phyloP scores from a whole-genome alignment of 2,329 filamentous ascomycete species.

The Didymella lethalis region DNA sequence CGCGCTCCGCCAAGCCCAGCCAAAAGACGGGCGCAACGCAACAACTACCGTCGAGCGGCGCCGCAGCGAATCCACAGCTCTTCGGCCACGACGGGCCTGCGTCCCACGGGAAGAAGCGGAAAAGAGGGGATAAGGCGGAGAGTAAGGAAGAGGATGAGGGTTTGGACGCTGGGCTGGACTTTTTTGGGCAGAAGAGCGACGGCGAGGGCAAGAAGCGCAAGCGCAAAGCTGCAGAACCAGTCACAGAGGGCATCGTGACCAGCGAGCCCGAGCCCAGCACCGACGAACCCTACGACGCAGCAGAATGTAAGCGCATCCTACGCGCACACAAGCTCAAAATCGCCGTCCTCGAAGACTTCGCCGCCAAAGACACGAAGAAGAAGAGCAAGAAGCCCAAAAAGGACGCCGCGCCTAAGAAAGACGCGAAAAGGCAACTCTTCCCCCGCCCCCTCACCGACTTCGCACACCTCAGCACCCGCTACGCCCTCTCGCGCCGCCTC shows the following conservation, averaged over 20 bases:
- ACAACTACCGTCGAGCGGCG: conserved; percentile 70
- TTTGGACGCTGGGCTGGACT: conserved; percentile 53
- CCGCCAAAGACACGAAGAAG: conserved; percentile 57
- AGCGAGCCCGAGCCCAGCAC: conserved; percentile 50
- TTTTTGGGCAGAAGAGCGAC: conserved; percentile 47
- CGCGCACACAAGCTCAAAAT: conserved; percentile 86
- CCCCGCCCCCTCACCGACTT: conserved; percentile 84
- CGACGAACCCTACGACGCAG: conserved; percentile 63
- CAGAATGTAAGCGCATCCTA: conserved; percentile 76
- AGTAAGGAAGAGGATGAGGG: conserved; percentile 12
- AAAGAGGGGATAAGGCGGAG: conserved; percentile 44
- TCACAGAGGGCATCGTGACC: conserved; percentile 12
- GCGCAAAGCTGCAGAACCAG: conserved; percentile 17
- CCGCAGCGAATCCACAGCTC: conserved; percentile 71
- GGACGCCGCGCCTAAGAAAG: conserved; percentile 35
- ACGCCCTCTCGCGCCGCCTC: conserved; percentile 76
- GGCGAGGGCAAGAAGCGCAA: conserved; percentile 25
- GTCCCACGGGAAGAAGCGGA: conserved; percentile 51
- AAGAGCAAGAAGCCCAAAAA: conserved; percentile 59
- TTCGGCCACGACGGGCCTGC: conserved; percentile 58
- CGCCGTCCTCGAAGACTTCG: conserved; percentile 69
- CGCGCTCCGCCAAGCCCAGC: conserved; percentile 69
- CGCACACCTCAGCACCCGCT: conserved; percentile 71
- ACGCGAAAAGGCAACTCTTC: conserved; percentile 68
- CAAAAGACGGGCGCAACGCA: conserved; percentile 49